phyloP scores from a whole-genome alignment of 2,329 filamentous ascomycete genomes.

The Furcasterigmium furcatum region DNA sequence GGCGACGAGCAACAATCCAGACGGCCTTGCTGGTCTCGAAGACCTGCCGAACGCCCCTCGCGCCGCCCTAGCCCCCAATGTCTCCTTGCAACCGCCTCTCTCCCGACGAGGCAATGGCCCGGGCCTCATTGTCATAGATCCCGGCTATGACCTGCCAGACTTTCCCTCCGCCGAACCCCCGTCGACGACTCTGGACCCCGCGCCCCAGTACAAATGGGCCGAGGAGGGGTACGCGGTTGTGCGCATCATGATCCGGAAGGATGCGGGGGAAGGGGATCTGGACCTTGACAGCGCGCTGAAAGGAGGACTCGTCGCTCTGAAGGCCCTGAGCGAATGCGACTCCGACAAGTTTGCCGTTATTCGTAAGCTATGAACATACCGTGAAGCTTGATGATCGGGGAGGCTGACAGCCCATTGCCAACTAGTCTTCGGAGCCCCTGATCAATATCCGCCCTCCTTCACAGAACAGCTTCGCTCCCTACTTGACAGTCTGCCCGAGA shows the following conservation, averaged over 20 bases:
- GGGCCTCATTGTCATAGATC: conserved; percentile 24
- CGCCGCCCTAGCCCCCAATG: background rate
- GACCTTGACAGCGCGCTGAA: conserved; percentile 7
- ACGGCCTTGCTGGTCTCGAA: no score
- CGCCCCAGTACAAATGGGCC: conserved; percentile 63
- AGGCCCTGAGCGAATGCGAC: conserved; percentile 15
- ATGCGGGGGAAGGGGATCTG: conserved; percentile 20
- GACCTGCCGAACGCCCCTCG: no score
- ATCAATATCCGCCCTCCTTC: no score
- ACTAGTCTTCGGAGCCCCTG: no score
- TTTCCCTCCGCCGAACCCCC: no score
- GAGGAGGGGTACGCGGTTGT: conserved; percentile 66
- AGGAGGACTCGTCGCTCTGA: conserved; percentile 14
- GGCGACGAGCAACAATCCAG: no score
- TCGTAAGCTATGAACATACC: conserved; percentile 14
- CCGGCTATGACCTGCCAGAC: background rate
- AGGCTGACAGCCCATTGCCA: no score
- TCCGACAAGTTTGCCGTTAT: background rate
- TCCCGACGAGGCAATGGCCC: conserved; percentile 27
- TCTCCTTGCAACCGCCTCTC: conserved; percentile 19
- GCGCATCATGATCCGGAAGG: no score
- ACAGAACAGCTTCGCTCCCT: no score
- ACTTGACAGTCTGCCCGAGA: conserved; percentile 19
- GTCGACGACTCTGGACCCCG: conserved; percentile 40
- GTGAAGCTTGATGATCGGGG: no score